phyloP scores from a whole-genome alignment of 2,329 filamentous ascomycete species.

The Trichoderma harzianum region DNA sequence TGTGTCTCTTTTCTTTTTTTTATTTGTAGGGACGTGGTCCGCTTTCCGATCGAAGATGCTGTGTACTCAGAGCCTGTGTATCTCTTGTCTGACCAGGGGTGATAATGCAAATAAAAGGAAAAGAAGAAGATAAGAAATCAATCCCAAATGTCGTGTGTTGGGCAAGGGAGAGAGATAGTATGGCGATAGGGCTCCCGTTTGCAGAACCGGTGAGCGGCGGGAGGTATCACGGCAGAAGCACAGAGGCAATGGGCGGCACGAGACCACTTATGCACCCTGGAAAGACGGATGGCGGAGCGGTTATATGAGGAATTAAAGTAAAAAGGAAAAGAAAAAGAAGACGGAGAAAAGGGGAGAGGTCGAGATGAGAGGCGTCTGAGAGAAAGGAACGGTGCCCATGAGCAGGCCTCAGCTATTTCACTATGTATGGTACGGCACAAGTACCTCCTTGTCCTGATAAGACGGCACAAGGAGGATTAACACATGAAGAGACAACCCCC shows the following conservation, averaged over 20 bases:
- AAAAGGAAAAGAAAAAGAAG: neutral
- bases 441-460: neutral
- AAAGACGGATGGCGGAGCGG: neutral
- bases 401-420: neutral
- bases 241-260: slow-evolving; percentile 1
- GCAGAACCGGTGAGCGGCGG: neutral
- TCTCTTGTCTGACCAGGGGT: neutral
- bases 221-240: slow-evolving; percentile 1
- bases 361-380: neutral
- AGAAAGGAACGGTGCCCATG: neutral
- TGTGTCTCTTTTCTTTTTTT: neutral
- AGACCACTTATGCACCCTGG: slow-evolving; percentile 10
- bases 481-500: neutral
- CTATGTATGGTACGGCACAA: neutral
- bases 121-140: neutral
- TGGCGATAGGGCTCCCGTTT: neutral
- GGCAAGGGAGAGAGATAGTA: neutral
- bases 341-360: neutral
- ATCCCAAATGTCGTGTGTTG: neutral
- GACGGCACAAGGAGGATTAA: neutral
- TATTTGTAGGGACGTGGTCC: neutral
- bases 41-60: neutral
- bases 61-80: neutral
- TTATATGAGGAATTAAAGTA: neutral
- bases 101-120: neutral